Percentiles rank a stretch among this genome's conserved stretches.
These are phyloP conservation scores for Penicillium ochrochloron DNA, from an alignment of 495 filamentous ascomycete species.

Conservation along the genomic window DNA sequence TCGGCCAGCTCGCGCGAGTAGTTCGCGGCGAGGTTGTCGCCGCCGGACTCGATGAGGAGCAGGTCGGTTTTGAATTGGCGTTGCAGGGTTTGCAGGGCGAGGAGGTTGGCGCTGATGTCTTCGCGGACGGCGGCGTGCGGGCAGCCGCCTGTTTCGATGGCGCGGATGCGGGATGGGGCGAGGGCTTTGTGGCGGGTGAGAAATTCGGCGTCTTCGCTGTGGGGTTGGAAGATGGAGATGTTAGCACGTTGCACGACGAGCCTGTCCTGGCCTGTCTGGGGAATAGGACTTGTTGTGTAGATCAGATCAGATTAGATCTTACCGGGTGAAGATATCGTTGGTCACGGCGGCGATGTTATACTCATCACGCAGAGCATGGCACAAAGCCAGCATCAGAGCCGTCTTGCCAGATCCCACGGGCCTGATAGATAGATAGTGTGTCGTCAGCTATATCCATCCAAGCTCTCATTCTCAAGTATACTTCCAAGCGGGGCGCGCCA, in stretches of 20 bases:
- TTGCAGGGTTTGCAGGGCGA: conserved; percentile 88
- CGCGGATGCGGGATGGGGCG: conserved; percentile 78
- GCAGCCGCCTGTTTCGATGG: conserved; percentile 97
- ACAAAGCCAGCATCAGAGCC: conserved; percentile 90
- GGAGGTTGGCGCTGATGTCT: conserved; percentile 92
- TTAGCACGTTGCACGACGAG: neutral
- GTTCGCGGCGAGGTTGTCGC: conserved; percentile 96
- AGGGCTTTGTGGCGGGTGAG: conserved; percentile 85
- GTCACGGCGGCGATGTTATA: conserved; percentile 94
- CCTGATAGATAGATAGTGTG: conserved; percentile 56
- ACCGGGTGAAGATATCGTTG: conserved; percentile 97
- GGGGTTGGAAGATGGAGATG: neutral
- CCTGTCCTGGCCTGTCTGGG: neutral
- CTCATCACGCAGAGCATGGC: conserved; percentile 71
- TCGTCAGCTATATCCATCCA: conserved; percentile 4
- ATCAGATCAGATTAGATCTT: conserved; percentile 3
- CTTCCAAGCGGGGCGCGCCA: neutral
- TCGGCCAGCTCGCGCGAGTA: conserved; percentile 93
- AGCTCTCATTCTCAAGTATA: neutral
- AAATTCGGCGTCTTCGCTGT: conserved; percentile 94
- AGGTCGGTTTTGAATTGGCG: conserved; percentile 70
- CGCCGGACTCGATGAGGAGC: conserved; percentile 90
- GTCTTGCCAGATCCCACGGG: conserved; percentile 98
- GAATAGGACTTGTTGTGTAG: conserved; percentile 5
- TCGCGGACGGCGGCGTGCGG: conserved; percentile 97